Base-by-base conservation (phyloP, 345 rosid genomes). In the Bruguiera gymnorhiza region DNA sequence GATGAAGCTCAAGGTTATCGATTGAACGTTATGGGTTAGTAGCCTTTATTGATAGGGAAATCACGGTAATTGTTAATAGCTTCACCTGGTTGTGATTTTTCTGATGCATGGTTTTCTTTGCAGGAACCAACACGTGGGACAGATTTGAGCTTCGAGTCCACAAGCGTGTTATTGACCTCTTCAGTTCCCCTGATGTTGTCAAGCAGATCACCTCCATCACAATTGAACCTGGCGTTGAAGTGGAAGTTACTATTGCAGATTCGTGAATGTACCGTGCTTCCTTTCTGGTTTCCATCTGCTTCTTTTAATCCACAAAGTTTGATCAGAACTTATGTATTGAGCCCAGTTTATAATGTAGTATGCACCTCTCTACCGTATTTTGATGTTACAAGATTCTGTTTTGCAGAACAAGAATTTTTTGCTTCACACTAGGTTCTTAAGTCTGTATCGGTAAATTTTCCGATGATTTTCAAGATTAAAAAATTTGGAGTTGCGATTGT, bases 171-270 rank as follows among this genome's bases (percentile, higher is more conserved):
- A 85, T 83, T 27, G 89, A 85, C 71, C 87, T 85, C n/a, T 81
- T 78, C 78, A 88, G 90, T 72, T 83, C 89, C 51, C 83, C 89
- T 30, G 87, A 84, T 15, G 87, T 83, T 11, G 89, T 88, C 37
- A 88, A 88, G 83, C 93, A 88, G 66, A 84, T 88, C 65, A 84
- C 86, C 30, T 84, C 90, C 29, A 88, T 84, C 43, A 84, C 90
- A 26, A 80, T 84, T 59, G 90, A 88, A 63, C 85, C 86, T 46
- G 93, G 88, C 65, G 90, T 88, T 10, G 82, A 84, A 62, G 86
- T 86, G 1, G 93, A 88, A 64, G 93, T 86, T 62, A 84, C 84
- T 31, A 82, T 83, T 48, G 87, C 87, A 6, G 88, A 56, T 56
- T 56, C 60, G 16, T 56, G 29, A 10, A 56, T 56, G 60, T 24